Evolutionary conservation across 345 rosid genomes (phyloP).

Genomic region (Ailanthus altissimus): DNA sequence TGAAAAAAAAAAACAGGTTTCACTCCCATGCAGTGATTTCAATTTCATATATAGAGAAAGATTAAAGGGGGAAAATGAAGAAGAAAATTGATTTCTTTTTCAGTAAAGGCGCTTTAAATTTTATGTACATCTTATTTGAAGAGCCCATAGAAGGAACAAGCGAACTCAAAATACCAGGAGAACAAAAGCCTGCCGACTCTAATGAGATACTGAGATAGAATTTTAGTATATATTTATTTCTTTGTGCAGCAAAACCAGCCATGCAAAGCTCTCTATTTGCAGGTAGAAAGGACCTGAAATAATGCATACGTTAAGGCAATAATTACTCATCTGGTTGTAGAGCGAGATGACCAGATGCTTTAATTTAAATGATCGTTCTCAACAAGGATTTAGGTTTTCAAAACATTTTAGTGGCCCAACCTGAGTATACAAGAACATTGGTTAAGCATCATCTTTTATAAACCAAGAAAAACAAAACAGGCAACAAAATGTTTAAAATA

Average conservation of each 20-base stretch:
- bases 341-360: slow-evolving; percentile 56
- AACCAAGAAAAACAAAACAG: not conserved
- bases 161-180: not conserved
- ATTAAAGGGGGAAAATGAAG: not conserved
- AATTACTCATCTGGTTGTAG: slow-evolving; percentile 41
- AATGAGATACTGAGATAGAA: not conserved
- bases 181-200: not conserved
- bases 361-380: slow-evolving; percentile 54
- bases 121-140: slow-evolving; percentile 2
- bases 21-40: not conserved
- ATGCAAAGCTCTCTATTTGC: not conserved
- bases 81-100: too few relatives aligned
- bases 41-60: not conserved
- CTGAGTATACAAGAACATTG: slow-evolving; percentile 31
- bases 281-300: not conserved
- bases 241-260: not conserved
- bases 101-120: not conserved
- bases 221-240: not conserved
- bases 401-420: slow-evolving; percentile 52
- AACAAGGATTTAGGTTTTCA: slow-evolving; percentile 40
- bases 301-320: not conserved
- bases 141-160: not conserved
- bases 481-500: not conserved
- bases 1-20: not conserved
- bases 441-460: not conserved